phyloP scores from a whole-genome alignment of 2,329 filamentous ascomycete species.

The Colletotrichum godetiae region DNA sequence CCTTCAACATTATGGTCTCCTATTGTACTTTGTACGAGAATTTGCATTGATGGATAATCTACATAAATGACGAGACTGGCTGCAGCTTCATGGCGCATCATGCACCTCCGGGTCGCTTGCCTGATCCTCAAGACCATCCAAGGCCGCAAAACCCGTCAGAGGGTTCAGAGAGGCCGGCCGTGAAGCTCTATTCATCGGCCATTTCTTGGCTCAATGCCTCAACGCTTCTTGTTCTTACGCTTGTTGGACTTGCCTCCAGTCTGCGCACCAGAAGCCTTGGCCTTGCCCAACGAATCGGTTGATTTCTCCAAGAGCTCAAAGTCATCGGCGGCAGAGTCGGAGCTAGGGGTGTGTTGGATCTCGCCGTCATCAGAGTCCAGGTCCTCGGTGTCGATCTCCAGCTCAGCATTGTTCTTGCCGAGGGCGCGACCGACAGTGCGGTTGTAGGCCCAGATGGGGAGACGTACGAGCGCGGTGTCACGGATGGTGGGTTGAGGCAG shows the following conservation, averaged over 20 bases:
- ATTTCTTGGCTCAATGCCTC: constrained; percentile 31
- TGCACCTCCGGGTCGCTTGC: constrained; percentile 7
- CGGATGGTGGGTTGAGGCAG: constrained; percentile 80
- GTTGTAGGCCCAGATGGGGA: constrained; percentile 80
- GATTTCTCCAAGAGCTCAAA: constrained; percentile 74
- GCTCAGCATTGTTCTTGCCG: constrained; percentile 46
- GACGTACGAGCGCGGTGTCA: constrained; percentile 84
- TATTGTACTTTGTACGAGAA: not conserved
- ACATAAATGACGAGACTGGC: not conserved
- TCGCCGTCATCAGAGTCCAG: constrained; percentile 60
- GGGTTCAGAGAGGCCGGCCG: not conserved
- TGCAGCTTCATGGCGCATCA: constrained; percentile 2
- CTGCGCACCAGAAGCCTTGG: constrained; percentile 62
- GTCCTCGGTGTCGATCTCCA: constrained; percentile 50
- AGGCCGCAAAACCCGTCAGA: not conserved
- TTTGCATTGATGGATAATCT: constrained; percentile 31
- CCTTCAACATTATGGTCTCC: not conserved
- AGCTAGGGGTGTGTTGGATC: constrained; percentile 64
- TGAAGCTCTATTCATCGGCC: not conserved
- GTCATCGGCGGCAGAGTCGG: constrained; percentile 68
- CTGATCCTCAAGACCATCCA: not conserved
- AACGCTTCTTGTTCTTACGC: constrained; percentile 67
- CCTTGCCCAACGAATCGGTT: constrained; percentile 63
- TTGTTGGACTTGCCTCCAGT: constrained; percentile 61
- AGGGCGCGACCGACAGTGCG: constrained; percentile 64